Evolutionary conservation across 2,329 filamentous ascomycete species (phyloP).

Genomic region (Aspergillus luchuensis): DNA sequence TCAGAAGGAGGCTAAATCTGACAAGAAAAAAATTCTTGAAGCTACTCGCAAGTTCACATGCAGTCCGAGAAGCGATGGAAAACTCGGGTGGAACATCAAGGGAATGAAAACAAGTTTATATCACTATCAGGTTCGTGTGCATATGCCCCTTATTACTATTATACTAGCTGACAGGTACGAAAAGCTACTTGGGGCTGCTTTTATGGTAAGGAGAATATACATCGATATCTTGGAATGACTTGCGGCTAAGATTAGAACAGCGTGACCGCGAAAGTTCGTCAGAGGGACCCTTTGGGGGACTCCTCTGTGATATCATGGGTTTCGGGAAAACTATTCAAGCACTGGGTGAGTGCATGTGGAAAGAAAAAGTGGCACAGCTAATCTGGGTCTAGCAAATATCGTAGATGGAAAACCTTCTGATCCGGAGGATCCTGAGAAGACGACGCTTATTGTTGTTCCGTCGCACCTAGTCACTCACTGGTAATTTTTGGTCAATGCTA

Average conservation of each 20-base stretch:
- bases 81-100: slow-evolving; percentile 35
- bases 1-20: slow-evolving; percentile 23
- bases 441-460: slow-evolving; percentile 43
- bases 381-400: slow-evolving; percentile 34
- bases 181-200: slow-evolving; percentile 35
- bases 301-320: slow-evolving; percentile 47
- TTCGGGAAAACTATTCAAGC: slow-evolving; percentile 45
- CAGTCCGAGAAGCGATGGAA: slow-evolving; percentile 29
- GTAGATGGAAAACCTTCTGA: slow-evolving; percentile 33
- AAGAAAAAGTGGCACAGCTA: not conserved
- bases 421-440: slow-evolving; percentile 25
- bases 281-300: slow-evolving; percentile 35
- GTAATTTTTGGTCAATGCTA: slow-evolving; percentile 20
- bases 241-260: slow-evolving; percentile 25
- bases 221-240: not conserved
- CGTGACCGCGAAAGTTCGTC: slow-evolving; percentile 32
- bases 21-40: slow-evolving; percentile 28
- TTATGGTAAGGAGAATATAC: slow-evolving; percentile 32
- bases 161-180: slow-evolving; percentile 6
- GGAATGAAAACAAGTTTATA: slow-evolving; percentile 38
- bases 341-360: slow-evolving; percentile 26
- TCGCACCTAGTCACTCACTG: slow-evolving; percentile 38
- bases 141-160: not conserved
- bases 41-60: slow-evolving; percentile 34
- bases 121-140: slow-evolving; percentile 36